Conservation (phyloP, 2,329 filamentous ascomycete species). For the Fusarium protoensiforme region DNA sequence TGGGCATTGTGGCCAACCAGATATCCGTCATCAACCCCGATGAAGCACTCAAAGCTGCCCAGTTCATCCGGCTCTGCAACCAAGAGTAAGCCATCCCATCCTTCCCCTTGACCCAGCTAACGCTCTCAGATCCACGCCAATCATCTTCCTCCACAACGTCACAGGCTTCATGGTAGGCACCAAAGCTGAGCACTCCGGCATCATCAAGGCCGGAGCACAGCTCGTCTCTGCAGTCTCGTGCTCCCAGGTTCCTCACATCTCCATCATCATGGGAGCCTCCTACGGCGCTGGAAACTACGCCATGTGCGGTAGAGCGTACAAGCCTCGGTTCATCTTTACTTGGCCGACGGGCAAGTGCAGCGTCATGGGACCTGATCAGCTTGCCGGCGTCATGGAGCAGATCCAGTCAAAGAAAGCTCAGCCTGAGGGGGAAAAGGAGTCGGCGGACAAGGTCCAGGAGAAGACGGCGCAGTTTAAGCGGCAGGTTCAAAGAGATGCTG, state of each 20-base stretch:
- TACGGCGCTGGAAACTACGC: conserved; percentile 43
- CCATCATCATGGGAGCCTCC: conserved; percentile 55
- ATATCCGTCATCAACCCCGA: neutral
- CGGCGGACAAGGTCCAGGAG: conserved; percentile 1
- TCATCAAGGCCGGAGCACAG: conserved; percentile 58
- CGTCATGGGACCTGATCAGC: conserved; percentile 40
- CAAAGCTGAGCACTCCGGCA: conserved; percentile 55
- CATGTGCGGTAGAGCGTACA: neutral
- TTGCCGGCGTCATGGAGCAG: conserved; percentile 39
- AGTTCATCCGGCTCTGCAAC: neutral
- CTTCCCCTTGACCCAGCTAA: neutral
- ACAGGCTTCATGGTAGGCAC: conserved; percentile 61
- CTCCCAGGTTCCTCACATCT: conserved; percentile 57
- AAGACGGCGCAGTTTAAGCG: conserved; percentile 38
- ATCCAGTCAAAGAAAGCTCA: conserved; percentile 8
- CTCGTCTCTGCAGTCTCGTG: conserved; percentile 57
- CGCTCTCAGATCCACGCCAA: conserved; percentile 47
- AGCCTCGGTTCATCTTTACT: conserved; percentile 13
- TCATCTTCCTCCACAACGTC: conserved; percentile 59
- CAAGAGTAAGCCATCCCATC: neutral
- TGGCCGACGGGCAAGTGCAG: conserved; percentile 37
- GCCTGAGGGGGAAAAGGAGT: neutral
- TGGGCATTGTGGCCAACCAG: neutral
- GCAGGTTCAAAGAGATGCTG: conserved; percentile 33
- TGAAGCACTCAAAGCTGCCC: neutral